These are phyloP conservation scores for Prunus persica DNA, from an alignment of 306 rosid species.

Conservation along the genomic window Prunus_persica_NCBIv2 NC_034011.1:3091501-3092000, in stretches of 20 bases:
- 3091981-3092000: constrained; percentile 65
- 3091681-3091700: constrained; percentile 23
- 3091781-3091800: background rate
- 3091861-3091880: background rate
- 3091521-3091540: background rate
- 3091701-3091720: background rate
- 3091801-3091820: background rate
- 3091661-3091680: constrained; percentile 54
- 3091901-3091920: background rate
- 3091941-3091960: constrained; percentile 89
- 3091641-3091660: constrained; percentile 78
- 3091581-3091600: constrained; percentile 55
- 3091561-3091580: constrained; percentile 72
- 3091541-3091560: background rate
- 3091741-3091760: background rate
- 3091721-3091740: too few species aligned
- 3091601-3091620: constrained; percentile 70
- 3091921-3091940: background rate
- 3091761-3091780: background rate
- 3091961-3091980: constrained; percentile 69
- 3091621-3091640: constrained; percentile 82
- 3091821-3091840: background rate
- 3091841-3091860: background rate
- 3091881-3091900: background rate
- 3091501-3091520: background rate